Conservation (phyloP, 768 basidiomycete species). For the Tricholoma sp. region DNA sequence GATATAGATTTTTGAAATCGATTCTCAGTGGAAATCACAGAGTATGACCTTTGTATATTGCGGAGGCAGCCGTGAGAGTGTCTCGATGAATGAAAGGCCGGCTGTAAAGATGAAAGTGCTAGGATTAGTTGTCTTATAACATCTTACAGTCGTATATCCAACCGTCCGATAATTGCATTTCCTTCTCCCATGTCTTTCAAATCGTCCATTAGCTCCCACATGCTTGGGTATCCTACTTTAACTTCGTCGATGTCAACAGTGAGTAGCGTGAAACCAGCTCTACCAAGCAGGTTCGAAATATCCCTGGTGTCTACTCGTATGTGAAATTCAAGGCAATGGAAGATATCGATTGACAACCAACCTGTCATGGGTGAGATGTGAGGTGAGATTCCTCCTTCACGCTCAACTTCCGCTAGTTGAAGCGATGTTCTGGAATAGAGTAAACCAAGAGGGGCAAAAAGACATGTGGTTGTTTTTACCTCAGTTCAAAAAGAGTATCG, state of each 20-base stretch:
- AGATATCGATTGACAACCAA: slow-evolving; percentile 26
- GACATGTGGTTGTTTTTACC: slow-evolving; percentile 35
- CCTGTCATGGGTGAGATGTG: slow-evolving; percentile 98
- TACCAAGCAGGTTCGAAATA: slow-evolving; percentile 84
- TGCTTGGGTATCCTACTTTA: slow-evolving; percentile 83
- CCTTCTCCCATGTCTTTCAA: slow-evolving; percentile 95
- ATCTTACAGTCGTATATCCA: slow-evolving; percentile 10
- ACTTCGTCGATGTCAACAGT: slow-evolving; percentile 97
- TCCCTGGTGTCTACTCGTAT: slow-evolving; percentile 75
- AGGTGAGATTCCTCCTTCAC: slow-evolving; percentile 95
- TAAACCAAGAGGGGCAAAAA: neutral
- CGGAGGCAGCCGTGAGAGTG: slow-evolving; percentile 84
- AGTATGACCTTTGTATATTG: slow-evolving; percentile 84
- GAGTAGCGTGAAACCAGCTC: slow-evolving; percentile 90
- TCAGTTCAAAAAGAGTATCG: slow-evolving; percentile 91
- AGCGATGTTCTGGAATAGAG: slow-evolving; percentile 64
- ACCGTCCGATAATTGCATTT: slow-evolving; percentile 87
- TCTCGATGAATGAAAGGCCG: slow-evolving; percentile 72
- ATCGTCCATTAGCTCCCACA: slow-evolving; percentile 95
- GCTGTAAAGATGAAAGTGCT: slow-evolving; percentile 28
- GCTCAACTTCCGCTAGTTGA: slow-evolving; percentile 89
- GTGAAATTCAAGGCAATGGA: neutral
- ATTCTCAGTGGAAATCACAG: neutral
- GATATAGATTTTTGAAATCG: neutral
- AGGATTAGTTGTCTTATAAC: neutral